Evolutionary conservation across 1,139 yeast species (phyloP), one percentile per base, ranked within the genome.

Genomic region (Candida sp.): DNA sequence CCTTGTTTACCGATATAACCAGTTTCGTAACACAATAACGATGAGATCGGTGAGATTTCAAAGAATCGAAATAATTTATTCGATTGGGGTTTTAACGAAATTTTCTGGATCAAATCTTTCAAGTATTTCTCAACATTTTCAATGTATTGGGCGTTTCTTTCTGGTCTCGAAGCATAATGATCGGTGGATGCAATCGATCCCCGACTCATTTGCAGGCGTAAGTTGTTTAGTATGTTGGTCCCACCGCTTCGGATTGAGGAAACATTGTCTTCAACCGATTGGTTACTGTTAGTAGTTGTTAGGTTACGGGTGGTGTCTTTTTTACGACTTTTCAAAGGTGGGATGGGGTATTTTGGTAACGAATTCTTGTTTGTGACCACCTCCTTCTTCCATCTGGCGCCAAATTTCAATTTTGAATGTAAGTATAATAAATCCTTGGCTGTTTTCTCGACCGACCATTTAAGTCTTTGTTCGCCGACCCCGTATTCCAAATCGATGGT

Each of bases 1-100:
- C 99, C 99, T 64, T 93, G 97, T 55, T 91, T 93, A 2, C 99
- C 96, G 45, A 79, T 82, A 56, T 75, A 86, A 0, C 90, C 87
- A 22, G 81, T 79, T 60, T 93, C 98, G 50, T 89, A 85, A 43
- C 95, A 85, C 38, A 93, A 70, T 39, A 91, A 70, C 21, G 95
- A 81, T 8, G 96, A 88, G 53, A 93, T 79, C 2, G 96, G 96
- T 0, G 97, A 89, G 19, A 93, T 68, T 56, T 93, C 99, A 50
- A 93, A 81, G 60, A 93, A 93, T 49, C 86, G 90, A 55, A 91
- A 87, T 15, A 93, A 60, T 46, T 85, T 73, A 56, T 90, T 89
- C 0, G 95, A 83, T 54, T 88, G 96, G 0, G 96, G 89, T 41
- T 84, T 78, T 57, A 89, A 75, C 3, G 84, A 77, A 40, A 88